Conservation (phyloP, 176 grass and related monocot species). For the Alopecurus myosuroides region DNA sequence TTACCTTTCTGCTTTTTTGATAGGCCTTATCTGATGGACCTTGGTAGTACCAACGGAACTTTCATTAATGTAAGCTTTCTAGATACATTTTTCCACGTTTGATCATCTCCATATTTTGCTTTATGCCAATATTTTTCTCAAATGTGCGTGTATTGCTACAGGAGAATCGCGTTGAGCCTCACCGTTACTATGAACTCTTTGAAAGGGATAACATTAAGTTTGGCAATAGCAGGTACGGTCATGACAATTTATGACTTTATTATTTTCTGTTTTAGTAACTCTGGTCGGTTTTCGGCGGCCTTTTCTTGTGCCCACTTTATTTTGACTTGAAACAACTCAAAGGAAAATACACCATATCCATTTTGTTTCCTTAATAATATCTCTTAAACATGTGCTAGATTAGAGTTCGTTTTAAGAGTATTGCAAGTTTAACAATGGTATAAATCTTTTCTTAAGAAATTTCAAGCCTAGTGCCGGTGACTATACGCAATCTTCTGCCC, state of each 20-base stretch:
- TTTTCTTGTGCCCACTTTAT: neutral
- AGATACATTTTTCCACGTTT: slow-evolving; percentile 10
- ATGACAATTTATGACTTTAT: neutral
- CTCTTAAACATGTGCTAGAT: neutral
- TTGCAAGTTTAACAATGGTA: neutral
- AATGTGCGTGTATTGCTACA: slow-evolving; percentile 27
- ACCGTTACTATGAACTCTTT: slow-evolving; percentile 91
- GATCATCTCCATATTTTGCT: neutral
- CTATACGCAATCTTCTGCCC: neutral
- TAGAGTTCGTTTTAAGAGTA: neutral
- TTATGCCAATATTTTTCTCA: neutral
- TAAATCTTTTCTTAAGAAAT: neutral
- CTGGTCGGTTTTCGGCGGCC: neutral
- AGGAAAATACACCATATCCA: neutral
- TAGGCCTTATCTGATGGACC: slow-evolving; percentile 95
- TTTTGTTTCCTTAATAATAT: neutral
- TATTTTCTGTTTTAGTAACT: neutral
- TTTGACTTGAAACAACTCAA: neutral
- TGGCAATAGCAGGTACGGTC: slow-evolving; percentile 88
- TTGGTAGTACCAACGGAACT: slow-evolving; percentile 90
- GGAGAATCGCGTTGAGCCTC: slow-evolving; percentile 80
- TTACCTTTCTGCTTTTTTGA: neutral
- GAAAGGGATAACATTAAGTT: slow-evolving; percentile 96
- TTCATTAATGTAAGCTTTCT: slow-evolving; percentile 81
- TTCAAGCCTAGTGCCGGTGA: neutral